These are phyloP conservation scores for Ophiostoma fasciatum DNA, from an alignment of 2,329 filamentous ascomycete species.

Conservation along the genomic window DNA sequence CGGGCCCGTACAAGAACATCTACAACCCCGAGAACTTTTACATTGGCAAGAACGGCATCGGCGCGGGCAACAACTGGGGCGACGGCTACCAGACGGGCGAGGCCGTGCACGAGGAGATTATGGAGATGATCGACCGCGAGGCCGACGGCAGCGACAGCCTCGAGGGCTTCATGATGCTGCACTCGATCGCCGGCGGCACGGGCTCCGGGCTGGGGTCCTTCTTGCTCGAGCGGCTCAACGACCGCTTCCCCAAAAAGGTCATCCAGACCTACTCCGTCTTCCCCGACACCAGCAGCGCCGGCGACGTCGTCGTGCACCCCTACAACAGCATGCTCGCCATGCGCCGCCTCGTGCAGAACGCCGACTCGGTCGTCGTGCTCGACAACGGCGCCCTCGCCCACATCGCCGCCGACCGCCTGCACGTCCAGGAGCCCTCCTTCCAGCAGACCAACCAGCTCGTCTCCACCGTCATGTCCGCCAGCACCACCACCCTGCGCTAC, in stretches of 20 bases:
- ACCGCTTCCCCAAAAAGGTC: constrained; percentile 95
- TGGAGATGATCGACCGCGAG: constrained; percentile 99
- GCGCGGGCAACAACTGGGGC: constrained; percentile 97
- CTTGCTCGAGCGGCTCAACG: constrained; percentile 86
- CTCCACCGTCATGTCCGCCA: constrained; percentile 96
- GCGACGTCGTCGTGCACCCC: constrained; percentile 91
- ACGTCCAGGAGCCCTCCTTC: constrained; percentile 90
- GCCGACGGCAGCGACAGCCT: constrained; percentile 95
- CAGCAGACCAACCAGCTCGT: constrained; percentile 96
- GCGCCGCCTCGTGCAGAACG: constrained; percentile 83
- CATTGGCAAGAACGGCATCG: constrained; percentile 81
- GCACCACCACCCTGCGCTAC: constrained; percentile 89
- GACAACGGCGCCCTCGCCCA: constrained; percentile 89
- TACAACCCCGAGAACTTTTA: constrained; percentile 99
- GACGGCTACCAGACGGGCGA: constrained; percentile 91
- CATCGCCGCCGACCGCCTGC: constrained; percentile 86
- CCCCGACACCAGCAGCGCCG: constrained; percentile 74
- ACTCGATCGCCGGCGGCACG: constrained; percentile 94
- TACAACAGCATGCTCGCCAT: constrained; percentile 95
- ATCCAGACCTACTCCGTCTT: constrained; percentile 99
- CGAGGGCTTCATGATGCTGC: constrained; percentile 97
- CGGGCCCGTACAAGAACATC: constrained; percentile 90
- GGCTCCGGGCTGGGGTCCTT: constrained; percentile 94
- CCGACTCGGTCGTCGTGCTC: constrained; percentile 91
- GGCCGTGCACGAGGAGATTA: constrained; percentile 83